These are phyloP conservation scores for Hymenoscyphus repandus DNA, from an alignment of 2,329 filamentous ascomycete species.

Conservation along the genomic window DNA sequence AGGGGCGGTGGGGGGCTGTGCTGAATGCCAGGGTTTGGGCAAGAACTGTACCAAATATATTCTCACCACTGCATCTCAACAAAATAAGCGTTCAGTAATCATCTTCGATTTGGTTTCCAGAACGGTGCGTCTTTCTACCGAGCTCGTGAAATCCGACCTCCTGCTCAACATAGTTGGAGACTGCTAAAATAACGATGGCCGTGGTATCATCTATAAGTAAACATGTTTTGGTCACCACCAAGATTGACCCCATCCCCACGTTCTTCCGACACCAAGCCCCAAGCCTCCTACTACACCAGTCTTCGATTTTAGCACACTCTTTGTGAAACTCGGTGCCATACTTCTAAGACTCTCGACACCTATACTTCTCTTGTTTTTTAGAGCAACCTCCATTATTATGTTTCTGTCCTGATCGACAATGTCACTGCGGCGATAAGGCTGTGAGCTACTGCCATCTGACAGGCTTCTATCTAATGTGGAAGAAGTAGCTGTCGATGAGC, in stretches of 20 bases:
- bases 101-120: not conserved
- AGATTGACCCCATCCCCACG: conserved; percentile 17
- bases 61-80: conserved; percentile 1
- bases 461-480: conserved; percentile 2
- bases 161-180: too few species aligned
- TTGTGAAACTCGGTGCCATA: conserved; percentile 20
- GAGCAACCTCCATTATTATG: conserved; percentile 19
- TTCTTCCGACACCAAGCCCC: conserved; percentile 11
- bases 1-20: too few species aligned
- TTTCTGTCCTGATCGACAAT: conserved; percentile 15
- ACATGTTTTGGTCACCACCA: conserved; percentile 9
- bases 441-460: not conserved
- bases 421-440: not conserved
- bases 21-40: too few species aligned
- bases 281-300: conserved; percentile 9
- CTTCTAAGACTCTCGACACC: conserved; percentile 22
- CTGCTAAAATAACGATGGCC: too few species aligned
- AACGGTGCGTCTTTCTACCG: not conserved
- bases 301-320: conserved; percentile 9
- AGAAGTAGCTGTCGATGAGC: conserved; percentile 8
- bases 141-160: not conserved
- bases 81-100: conserved; percentile 1
- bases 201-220: too few species aligned
- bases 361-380: conserved; percentile 24
- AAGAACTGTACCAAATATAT: not conserved